These are phyloP conservation scores for Neonectria neomacrospora DNA, from an alignment of 2,329 filamentous ascomycete genomes.

Conservation along the genomic window DNA sequence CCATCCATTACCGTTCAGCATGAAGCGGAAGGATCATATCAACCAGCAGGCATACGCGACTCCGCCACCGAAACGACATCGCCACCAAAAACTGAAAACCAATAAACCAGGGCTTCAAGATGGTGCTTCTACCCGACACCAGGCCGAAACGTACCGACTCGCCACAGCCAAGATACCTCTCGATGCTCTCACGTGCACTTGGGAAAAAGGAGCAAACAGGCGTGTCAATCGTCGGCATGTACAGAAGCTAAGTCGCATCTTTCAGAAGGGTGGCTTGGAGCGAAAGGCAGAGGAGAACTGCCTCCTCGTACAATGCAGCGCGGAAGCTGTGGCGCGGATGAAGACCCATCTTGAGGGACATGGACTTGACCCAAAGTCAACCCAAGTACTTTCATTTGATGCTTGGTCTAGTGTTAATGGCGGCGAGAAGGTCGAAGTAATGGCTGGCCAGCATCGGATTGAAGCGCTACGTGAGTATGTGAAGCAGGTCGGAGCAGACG, in stretches of 20 bases:
- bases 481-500: constrained; percentile 3
- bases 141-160: constrained; percentile 1
- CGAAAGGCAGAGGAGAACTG: constrained; percentile 13
- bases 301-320: constrained; percentile 17
- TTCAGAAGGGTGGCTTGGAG: constrained; percentile 7
- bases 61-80: background rate
- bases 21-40: background rate
- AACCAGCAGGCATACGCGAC: background rate
- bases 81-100: background rate
- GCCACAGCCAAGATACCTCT: constrained; percentile 10
- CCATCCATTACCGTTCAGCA: background rate
- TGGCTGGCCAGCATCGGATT: constrained; percentile 30
- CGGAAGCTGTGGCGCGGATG: background rate
- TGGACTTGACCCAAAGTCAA: background rate
- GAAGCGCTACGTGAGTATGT: constrained; percentile 24
- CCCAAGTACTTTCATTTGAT: constrained; percentile 5
- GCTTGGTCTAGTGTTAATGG: constrained; percentile 18
- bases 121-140: background rate
- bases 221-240: constrained; percentile 10
- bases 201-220: constrained; percentile 11
- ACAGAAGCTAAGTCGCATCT: background rate
- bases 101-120: background rate
- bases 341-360: background rate
- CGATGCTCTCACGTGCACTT: constrained; percentile 5
- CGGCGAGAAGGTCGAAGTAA: constrained; percentile 19